These are phyloP conservation scores for Ogataea pignaliae DNA, from an alignment of 805 yeast genomes.

Conservation along the genomic window DNA sequence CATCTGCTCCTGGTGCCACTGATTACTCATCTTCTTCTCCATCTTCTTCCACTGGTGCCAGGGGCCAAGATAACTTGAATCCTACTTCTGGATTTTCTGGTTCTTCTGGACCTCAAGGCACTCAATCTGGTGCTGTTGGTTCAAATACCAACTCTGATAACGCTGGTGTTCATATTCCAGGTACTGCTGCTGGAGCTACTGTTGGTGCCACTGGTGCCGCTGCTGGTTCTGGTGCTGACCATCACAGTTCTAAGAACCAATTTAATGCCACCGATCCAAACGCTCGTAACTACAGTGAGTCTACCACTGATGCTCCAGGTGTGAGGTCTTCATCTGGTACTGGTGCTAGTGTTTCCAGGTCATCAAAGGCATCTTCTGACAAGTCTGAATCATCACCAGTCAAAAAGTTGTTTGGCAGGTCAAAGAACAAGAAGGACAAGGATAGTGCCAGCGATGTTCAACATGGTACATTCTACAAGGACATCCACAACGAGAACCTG, in stretches of 20 bases:
- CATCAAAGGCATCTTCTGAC: background rate
- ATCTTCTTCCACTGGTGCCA: too few relatives aligned
- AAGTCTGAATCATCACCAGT: background rate
- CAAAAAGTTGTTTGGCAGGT: slow-evolving; percentile 1
- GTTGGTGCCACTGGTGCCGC: slow-evolving; percentile 1
- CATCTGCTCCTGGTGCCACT: too few relatives aligned
- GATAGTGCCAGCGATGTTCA: slow-evolving; percentile 4
- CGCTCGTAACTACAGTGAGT: too few relatives aligned
- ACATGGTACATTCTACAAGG: slow-evolving; percentile 14
- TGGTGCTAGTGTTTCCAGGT: background rate
- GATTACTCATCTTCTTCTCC: too few relatives aligned
- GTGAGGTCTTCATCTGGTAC: background rate
- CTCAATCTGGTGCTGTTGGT: too few relatives aligned
- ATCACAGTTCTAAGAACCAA: background rate
- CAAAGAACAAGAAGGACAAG: background rate
- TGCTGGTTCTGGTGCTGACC: background rate
- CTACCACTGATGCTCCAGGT: too few relatives aligned
- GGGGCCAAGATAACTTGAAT: too few relatives aligned
- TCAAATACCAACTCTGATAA: background rate
- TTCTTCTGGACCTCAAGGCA: too few relatives aligned
- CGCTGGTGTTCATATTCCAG: background rate
- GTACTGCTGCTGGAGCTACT: slow-evolving; percentile 3
- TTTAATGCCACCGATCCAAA: too few relatives aligned
- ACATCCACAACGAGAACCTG: slow-evolving; percentile 9
- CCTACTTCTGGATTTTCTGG: too few relatives aligned